Conservation (phyloP, 257 asterid genomes). For the Fraxinus anomala region DNA sequence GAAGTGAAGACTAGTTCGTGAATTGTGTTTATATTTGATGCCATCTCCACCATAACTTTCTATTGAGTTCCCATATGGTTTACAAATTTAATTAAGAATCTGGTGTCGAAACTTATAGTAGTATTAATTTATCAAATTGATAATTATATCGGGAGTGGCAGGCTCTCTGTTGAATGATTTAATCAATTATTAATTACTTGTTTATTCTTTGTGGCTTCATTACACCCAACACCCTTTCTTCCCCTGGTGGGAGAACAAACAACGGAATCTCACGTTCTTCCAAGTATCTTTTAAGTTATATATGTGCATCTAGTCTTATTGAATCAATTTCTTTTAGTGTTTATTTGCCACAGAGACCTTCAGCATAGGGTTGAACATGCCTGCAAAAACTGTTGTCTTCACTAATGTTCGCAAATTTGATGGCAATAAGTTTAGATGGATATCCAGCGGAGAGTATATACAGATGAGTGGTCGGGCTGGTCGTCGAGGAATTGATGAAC, state of each 20-base stretch:
- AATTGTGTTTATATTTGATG: slow-evolving; percentile 6
- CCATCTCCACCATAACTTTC: slow-evolving; percentile 3
- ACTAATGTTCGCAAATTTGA: slow-evolving; percentile 96
- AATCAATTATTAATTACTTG: slow-evolving; percentile 1
- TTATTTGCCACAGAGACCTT: slow-evolving; percentile 98
- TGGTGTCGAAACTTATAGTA: neutral
- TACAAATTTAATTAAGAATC: neutral
- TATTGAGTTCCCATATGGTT: slow-evolving; percentile 3
- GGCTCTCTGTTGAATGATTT: slow-evolving; percentile 5
- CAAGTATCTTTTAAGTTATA: slow-evolving; percentile 4
- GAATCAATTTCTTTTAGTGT: slow-evolving; percentile 57
- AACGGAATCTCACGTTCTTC: neutral
- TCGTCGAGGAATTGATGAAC: slow-evolving; percentile 98
- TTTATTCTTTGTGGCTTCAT: slow-evolving; percentile 15
- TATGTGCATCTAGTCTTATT: slow-evolving; percentile 20
- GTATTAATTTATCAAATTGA: slow-evolving; percentile 1
- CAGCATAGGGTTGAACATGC: slow-evolving; percentile 99
- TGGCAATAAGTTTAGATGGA: slow-evolving; percentile 96
- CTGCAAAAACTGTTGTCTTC: slow-evolving; percentile 98
- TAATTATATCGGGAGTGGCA: slow-evolving; percentile 9
- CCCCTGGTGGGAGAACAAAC: neutral
- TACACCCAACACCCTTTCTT: slow-evolving; percentile 18
- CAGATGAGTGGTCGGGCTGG: slow-evolving; percentile 99
- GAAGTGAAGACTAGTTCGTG: slow-evolving; percentile 16
- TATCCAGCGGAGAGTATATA: slow-evolving; percentile 96